phyloP scores from a whole-genome alignment of 2,329 filamentous ascomycete genomes.

The Paecilomyces formosus region DNA sequence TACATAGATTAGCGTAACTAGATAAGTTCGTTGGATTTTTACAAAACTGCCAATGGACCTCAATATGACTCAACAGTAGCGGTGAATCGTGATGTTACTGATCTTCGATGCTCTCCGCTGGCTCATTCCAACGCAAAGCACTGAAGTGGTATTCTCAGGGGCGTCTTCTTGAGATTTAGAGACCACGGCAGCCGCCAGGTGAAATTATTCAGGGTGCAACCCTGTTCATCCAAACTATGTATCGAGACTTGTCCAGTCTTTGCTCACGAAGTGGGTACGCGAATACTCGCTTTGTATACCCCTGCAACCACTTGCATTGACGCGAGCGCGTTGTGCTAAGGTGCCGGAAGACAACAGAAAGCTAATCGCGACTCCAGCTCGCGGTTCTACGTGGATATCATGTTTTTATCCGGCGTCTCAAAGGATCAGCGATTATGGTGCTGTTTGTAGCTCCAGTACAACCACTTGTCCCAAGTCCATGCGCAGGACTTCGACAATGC shows the following conservation, averaged over 20 bases:
- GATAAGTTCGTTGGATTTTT: not conserved
- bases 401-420: not conserved
- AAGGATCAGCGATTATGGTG: not conserved
- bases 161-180: not conserved
- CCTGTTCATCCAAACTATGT: not conserved
- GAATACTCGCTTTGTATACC: not conserved
- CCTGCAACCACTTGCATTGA: not conserved
- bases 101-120: not conserved
- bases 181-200: not conserved
- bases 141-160: not conserved
- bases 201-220: not conserved
- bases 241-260: not conserved
- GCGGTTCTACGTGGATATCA: not conserved
- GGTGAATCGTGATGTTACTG: not conserved
- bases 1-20: no score
- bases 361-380: not conserved
- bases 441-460: not conserved
- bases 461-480: not conserved
- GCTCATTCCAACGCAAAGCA: not conserved
- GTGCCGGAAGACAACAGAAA: not conserved
- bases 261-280: not conserved
- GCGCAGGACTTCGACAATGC: not conserved
- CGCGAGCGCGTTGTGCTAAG: not conserved
- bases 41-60: not conserved
- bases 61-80: not conserved